Base-by-base conservation (phyloP, 345 rosid genomes). In the Cardamine resedifolia region DNA sequence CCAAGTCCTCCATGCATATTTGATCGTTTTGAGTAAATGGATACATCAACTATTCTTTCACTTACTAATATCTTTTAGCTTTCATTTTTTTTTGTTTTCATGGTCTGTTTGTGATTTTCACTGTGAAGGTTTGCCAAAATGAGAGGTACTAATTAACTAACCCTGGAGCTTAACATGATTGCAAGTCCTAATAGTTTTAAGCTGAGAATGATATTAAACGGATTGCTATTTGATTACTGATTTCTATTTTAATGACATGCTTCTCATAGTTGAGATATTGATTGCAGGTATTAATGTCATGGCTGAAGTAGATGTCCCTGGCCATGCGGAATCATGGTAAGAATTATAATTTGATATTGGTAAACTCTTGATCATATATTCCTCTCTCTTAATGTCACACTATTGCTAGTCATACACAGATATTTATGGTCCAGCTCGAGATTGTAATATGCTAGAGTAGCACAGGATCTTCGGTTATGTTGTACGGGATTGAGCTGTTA, bases 281-380 rank as follows among this genome's bases (percentile, higher is more conserved):
- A 15, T 31, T 64, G 78, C 85, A 95, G 99, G 99, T 63, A 90
- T 95, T 73, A 85, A 91, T 69, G 83, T 91, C 47, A 91, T 95
- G 99, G 90, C 99, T 19, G 97, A 95, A 85, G 68, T 87, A 66
- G 99, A 95, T 77, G 90, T 91, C 50, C 99, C 99, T 58, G 99
- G 99, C 74, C 99, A 95, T 81, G 99, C 93, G 6, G 93, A 87
- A 81, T 89, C 99, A 77, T 95, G 97, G 99, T 91, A 86, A 63
- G 53, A 24, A 28, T 57, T 21, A 19, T 36, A 24, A 34, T 47
- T 10, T 9, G 47, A 34, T 10, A 20, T 33, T 64, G 44, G 10
- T 43, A 3, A 27, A 62, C 3, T 9, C 16, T 43, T 59, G 0
- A 2, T 59, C 33, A 38, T 23, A 38, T 23, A 2, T 41, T 23